A percentile compares a stretch with the other conserved stretches of the same genome.
Evolutionary conservation across 306 rosid species (phyloP).

Genomic region (Hippophae rhamnoides): DNA sequence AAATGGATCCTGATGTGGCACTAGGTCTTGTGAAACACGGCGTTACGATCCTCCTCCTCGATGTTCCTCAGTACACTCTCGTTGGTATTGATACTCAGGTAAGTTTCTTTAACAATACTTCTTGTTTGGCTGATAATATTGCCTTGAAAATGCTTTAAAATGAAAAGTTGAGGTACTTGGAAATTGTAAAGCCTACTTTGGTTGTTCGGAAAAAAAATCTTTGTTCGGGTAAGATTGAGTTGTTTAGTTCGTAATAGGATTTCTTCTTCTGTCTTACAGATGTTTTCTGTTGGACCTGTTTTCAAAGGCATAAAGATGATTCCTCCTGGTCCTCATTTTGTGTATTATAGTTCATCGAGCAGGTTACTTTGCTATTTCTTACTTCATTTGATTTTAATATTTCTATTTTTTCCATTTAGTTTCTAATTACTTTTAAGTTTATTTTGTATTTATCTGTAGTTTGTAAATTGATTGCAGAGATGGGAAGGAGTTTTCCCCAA

Average conservation of each 20-base stretch:
- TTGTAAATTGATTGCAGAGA: constrained; percentile 33
- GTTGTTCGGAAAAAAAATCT: not conserved
- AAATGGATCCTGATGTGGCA: constrained; percentile 60
- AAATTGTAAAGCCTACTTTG: not conserved
- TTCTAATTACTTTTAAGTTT: not conserved
- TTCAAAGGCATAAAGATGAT: constrained; percentile 94
- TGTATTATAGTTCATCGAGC: constrained; percentile 75
- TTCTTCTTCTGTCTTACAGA: constrained; percentile 25
- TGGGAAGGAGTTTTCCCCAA: constrained; percentile 73
- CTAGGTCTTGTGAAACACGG: constrained; percentile 64
- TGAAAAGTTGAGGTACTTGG: not conserved
- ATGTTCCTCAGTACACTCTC: constrained; percentile 72
- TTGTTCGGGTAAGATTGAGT: not conserved
- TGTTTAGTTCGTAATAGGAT: not conserved
- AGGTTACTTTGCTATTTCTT: constrained; percentile 31
- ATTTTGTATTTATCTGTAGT: not conserved
- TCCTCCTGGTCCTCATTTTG: constrained; percentile 85
- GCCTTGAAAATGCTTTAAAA: constrained; percentile 7
- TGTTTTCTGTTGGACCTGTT: constrained; percentile 65
- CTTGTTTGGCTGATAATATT: not conserved
- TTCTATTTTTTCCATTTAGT: not conserved
- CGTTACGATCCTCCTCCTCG: constrained; percentile 64
- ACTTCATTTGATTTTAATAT: not conserved
- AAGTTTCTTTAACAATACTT: not conserved
- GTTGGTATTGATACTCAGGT: constrained; percentile 85